Conservation (phyloP, 768 basidiomycete genomes). For the Lactarius trivialis region DNA sequence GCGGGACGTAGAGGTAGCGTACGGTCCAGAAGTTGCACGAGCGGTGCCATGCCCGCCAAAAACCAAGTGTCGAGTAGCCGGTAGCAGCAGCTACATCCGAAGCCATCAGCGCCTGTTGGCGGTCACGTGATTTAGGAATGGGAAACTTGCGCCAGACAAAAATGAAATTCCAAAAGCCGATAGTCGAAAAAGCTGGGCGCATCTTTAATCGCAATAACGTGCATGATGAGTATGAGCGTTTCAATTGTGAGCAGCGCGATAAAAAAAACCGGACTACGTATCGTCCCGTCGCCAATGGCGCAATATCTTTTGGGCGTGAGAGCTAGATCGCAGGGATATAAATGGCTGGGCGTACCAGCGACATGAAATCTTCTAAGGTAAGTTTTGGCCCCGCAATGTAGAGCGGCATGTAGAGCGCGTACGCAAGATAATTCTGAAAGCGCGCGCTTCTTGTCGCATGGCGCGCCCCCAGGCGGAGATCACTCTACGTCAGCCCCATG, state of each 20-base stretch:
- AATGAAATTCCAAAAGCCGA: constrained; percentile 96
- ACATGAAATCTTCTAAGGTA: constrained; percentile 92
- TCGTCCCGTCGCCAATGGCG: constrained; percentile 34
- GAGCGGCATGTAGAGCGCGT: constrained; percentile 85
- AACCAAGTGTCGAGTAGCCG: constrained; percentile 86
- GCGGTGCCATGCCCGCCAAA: constrained; percentile 97
- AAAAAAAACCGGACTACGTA: constrained; percentile 72
- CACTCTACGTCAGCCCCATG: not conserved
- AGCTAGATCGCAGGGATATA: constrained; percentile 37
- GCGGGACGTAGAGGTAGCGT: constrained; percentile 87
- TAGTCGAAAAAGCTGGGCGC: constrained; percentile 76
- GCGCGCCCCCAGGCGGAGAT: constrained; percentile 25
- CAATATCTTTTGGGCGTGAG: constrained; percentile 48
- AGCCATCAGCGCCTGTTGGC: not conserved
- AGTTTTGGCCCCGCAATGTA: constrained; percentile 97
- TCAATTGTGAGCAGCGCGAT: constrained; percentile 81
- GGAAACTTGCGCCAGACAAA: constrained; percentile 98
- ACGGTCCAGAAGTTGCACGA: constrained; percentile 95
- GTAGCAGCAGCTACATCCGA: constrained; percentile 60
- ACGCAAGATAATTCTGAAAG: constrained; percentile 69
- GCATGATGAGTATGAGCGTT: constrained; percentile 87
- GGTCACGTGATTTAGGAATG: not conserved
- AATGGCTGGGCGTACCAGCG: constrained; percentile 54
- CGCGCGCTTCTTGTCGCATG: constrained; percentile 60
- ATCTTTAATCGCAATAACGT: constrained; percentile 95